Base-by-base conservation (phyloP, 2,329 filamentous ascomycete species). In the Botrytis galanthina region DNA sequence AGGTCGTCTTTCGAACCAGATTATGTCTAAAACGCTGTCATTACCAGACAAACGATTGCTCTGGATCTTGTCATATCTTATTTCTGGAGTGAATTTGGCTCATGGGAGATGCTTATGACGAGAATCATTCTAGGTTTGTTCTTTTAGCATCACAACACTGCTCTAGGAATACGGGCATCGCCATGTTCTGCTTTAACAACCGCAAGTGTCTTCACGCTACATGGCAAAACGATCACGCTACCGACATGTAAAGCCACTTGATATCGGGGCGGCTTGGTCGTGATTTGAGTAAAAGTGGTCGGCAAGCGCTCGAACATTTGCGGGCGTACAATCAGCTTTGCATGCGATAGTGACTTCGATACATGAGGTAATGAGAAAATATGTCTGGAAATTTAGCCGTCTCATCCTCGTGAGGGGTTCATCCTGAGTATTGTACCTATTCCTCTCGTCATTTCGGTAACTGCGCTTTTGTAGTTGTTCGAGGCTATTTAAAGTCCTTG, bases 341-440 rank as follows among this genome's bases (percentile, higher is more conserved):
- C 85, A 85, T 75, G 85, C 84, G 62, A 85, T 80, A 0, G 85
- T 87, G 20, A 82, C 82, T 32, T 82, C 81, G 6, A 83, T 86
- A 85, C 85, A 87, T 86, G 85, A 46, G 75, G 81, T 83, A 63
- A 87, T 82, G 14, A 87, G 80, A 3, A 85, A 81, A 73, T 86
- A 84, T 0, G 85, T 86, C 78, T 87, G 85, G 26, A 86, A 77
- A n/a, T 83, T 80, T 18, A 86, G 81, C 0, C 77, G 75, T 1
- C 83, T 83, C 0, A 87, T 82, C 4, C 80, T 78, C 12, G 81
- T 78, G 6, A 87, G 83, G 0, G 83, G 76, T 26, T 82, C 82
- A 87, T 84, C 81, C 85, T 10, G 84, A 80, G 75, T 26, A 51
- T 51, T n/a, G 4, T n/a, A 73, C 44, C 44, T 46, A 1, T 20